Evolutionary conservation across 2,329 filamentous ascomycete genomes (phyloP), one percentile per base, ranked within the genome.

Genomic region (Pyrenochaeta sp.): DNA sequence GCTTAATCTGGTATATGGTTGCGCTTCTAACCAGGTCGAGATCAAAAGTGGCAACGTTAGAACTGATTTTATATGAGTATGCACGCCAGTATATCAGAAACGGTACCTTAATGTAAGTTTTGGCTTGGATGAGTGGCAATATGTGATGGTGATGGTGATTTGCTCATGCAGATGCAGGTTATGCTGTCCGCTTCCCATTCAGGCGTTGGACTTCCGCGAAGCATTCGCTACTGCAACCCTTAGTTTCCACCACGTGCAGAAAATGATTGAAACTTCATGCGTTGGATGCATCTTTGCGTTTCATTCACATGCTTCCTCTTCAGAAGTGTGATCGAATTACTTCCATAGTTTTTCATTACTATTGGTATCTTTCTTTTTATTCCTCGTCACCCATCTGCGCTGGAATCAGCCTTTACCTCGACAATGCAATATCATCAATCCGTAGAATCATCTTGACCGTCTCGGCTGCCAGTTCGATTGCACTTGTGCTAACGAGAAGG

Each of bases 401-500:
- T 29, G 23, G 13, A 8, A 24, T 9, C 10, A 19, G 7, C 6
- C 28, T 60, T 48, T 69, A 71, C 53, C 68, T 58, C 19, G 68
- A 71, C 63, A 86, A 68, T 38, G 81, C 82, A 72, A 86, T 84
- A 65, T 86, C 83, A 66, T 85, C 83, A 69, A 87, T 87, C 69
- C 85, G 79, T 67, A 88, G 75, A 68, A 87, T 86, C 90, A 96
- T 94, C 85, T 97, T 99, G 63, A 97, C 94, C 49, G 94, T 99
- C 82, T 99, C 94, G 6, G 93, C 92, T 20, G 94, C 94, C 73
- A 99, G 76, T 79, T 99, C 93, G 64, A 99, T 94, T 17, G 94
- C 91, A 73, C 93, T 97, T 44, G 94, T 99, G 81, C 91, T 96
- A 51, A 99, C 94, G 51, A 99, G 78, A 68, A 99, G 79, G 13